These are phyloP conservation scores for Pelargonium myrrhifolium DNA, from an alignment of 441 rosid genomes.

Conservation along the genomic window DNA sequence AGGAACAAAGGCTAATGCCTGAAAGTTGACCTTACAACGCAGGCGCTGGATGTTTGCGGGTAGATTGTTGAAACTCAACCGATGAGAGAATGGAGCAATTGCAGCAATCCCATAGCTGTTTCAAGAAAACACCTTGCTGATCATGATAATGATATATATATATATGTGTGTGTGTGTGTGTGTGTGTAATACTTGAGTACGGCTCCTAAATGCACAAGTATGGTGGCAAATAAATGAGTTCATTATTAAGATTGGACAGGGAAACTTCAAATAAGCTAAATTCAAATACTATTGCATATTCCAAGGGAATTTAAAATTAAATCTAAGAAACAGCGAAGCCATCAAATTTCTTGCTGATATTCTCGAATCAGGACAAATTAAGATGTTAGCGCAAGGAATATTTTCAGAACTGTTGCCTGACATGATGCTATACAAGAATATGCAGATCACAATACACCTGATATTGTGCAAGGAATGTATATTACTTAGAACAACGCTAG, in stretches of 20 bases:
- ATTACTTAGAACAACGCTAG: not conserved
- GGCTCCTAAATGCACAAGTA: not conserved
- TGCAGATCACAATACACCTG: not conserved
- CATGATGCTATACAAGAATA: not conserved
- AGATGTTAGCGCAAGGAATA: not conserved
- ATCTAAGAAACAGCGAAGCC: not conserved
- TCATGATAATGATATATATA: constrained; percentile 1
- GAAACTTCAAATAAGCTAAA: no score
- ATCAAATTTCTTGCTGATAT: not conserved
- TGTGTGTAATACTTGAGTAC: constrained; percentile 1
- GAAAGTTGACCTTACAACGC: constrained; percentile 64
- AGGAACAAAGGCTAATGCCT: constrained; percentile 51
- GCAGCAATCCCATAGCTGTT: constrained; percentile 63
- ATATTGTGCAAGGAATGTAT: not conserved
- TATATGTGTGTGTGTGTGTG: no score
- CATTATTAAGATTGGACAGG: no score
- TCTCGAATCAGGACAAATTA: not conserved
- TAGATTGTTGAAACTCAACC: constrained; percentile 52
- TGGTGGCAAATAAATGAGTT: not conserved
- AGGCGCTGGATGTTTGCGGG: constrained; percentile 48
- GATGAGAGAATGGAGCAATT: constrained; percentile 67
- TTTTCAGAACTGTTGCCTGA: not conserved
- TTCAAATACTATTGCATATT: not conserved
- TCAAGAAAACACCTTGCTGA: constrained; percentile 8
- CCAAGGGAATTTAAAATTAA: not conserved